Evolutionary conservation across 345 rosid species (phyloP).

Genomic region (Eutrema heterophyllum): DNA sequence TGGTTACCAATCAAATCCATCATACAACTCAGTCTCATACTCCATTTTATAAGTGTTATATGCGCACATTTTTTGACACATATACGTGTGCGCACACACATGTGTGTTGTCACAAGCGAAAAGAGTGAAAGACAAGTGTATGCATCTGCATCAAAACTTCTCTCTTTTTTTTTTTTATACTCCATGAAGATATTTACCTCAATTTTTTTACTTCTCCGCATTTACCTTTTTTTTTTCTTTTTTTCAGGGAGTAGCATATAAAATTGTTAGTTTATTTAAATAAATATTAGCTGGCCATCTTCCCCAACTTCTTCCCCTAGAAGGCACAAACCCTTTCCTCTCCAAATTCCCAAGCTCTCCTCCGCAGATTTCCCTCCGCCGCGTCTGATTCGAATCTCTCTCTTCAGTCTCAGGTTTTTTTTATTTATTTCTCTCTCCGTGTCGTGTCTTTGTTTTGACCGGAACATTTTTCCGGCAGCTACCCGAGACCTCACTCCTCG

Average conservation of each 20-base stretch:
- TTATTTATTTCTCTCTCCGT: background rate
- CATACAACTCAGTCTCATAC: no score
- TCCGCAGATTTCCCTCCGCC: background rate
- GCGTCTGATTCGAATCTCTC: background rate
- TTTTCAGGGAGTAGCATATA: no score
- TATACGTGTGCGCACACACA: no score
- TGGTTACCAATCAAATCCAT: no score
- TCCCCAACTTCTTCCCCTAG: background rate
- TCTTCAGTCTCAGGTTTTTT: background rate
- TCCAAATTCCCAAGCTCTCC: background rate
- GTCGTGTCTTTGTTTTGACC: background rate
- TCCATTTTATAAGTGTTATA: no score
- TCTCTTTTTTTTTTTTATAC: background rate
- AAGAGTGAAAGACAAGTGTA: background rate
- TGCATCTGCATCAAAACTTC: background rate
- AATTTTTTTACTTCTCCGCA: background rate
- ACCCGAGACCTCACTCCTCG: background rate
- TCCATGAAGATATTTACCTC: background rate
- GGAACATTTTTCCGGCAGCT: background rate
- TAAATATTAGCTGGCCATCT: background rate
- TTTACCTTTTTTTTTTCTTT: no score
- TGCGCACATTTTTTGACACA: no score
- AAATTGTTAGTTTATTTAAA: background rate
- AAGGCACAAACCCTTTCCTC: slow-evolving; percentile 1
- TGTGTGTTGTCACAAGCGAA: no score